Conservation (phyloP, 78 protist genomes). For the Dictyostelium purpureum region DNA sequence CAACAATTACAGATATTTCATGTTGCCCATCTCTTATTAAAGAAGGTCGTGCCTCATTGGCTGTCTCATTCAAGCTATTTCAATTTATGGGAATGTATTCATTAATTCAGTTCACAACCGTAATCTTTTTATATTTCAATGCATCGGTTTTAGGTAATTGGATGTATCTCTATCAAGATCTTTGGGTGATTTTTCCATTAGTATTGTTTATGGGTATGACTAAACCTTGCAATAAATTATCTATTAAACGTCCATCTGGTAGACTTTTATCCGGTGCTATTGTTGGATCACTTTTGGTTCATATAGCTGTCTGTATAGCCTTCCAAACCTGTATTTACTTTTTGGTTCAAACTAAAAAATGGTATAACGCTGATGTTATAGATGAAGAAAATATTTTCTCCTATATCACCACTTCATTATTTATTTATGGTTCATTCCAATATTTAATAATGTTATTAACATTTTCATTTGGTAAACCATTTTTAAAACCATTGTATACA, state of each 20-base stretch:
- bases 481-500: slow-evolving; percentile 64
- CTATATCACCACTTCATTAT: slow-evolving; percentile 19
- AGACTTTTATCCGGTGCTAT: slow-evolving; percentile 50
- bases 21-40: slow-evolving; percentile 41
- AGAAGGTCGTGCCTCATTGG: slow-evolving; percentile 97
- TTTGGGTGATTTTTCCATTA: slow-evolving; percentile 83
- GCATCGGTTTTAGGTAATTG: slow-evolving; percentile 78
- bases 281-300: slow-evolving; percentile 73
- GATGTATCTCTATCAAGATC: slow-evolving; percentile 80
- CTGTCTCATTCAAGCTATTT: slow-evolving; percentile 96
- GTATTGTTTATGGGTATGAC: slow-evolving; percentile 86
- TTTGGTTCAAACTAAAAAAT: slow-evolving; percentile 7
- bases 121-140: slow-evolving; percentile 77
- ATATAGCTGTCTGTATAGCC: neutral
- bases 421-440: slow-evolving; percentile 58
- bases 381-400: neutral
- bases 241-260: slow-evolving; percentile 72
- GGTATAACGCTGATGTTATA: slow-evolving; percentile 6
- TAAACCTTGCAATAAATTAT: slow-evolving; percentile 32
- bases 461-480: slow-evolving; percentile 76
- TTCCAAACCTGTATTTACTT: slow-evolving; percentile 13
- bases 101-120: slow-evolving; percentile 90
- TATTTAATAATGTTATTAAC: slow-evolving; percentile 52
- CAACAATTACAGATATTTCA: slow-evolving; percentile 79
- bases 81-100: slow-evolving; percentile 97